Evolutionary conservation across 768 basidiomycete genomes (phyloP), one percentile per base, ranked within the genome.

Genomic region (Agrocybe praecox): DNA sequence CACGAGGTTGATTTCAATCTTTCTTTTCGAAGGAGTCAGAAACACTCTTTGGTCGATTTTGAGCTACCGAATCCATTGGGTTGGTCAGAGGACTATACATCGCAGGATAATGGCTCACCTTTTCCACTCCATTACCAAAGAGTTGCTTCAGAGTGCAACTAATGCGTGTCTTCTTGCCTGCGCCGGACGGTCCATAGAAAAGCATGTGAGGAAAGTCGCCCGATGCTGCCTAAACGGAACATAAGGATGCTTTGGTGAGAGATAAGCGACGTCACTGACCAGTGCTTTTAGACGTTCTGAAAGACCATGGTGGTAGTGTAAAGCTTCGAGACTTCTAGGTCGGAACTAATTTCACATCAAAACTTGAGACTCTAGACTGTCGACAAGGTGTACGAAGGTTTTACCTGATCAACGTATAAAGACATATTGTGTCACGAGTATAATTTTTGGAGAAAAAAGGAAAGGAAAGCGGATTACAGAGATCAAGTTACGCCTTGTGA

Each of bases 31-130:
- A 0, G 96, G 96, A 0, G 96, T 94, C 26, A 96, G 74, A 72
- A 99, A 98, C 2, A 97, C 87, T 55, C 96, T 80, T 80, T 99
- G 96, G 73, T 99, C 96, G 51, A 99, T 98, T 80, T 97, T 95
- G 40, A 99, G 80, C 96, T 98, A 22, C 64, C 5, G 42, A 17
- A 1, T 46, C 29, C 19, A 22, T 61, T 45, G 49, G 29, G 11
- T 49, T 46, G 18, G 42, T 23, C 22, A 40, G 24, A 22, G n/a
- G n/a, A 26, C 53, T n/a, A 4, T 17, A 34, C 14, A 48, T 5
- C 11, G 17, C 46, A 36, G n/a, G 48, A 15, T 43, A 1, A 46
- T 10, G 1, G 58, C 80, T 23, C 58, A 90, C 96, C 80, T 96
- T 98, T 71, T 98, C 96, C 1, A 89, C 94, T 1, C 96, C 94